Percentiles rank a stretch among this genome's conserved stretches.
These are phyloP conservation scores for Leptodontidium sp. DNA, from an alignment of 2,329 filamentous ascomycete genomes.

Conservation along the genomic window DNA sequence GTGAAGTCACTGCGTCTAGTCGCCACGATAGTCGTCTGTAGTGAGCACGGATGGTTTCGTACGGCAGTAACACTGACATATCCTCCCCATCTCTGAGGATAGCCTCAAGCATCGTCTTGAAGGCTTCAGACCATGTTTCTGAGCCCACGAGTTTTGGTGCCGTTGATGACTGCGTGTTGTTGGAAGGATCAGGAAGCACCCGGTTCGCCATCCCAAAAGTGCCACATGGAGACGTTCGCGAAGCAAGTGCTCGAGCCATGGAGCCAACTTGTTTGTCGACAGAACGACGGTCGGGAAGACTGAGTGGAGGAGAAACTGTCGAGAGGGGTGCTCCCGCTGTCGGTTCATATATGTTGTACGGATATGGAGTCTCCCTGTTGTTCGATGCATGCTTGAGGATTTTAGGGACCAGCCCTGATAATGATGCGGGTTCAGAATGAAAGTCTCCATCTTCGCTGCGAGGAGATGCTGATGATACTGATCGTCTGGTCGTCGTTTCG, in stretches of 20 bases:
- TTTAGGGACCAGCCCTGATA: conserved; percentile 40
- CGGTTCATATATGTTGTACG: conserved; percentile 44
- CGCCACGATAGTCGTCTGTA: conserved; percentile 57
- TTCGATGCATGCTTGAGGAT: conserved; percentile 46
- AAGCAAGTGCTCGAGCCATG: conserved; percentile 42
- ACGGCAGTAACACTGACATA: conserved; percentile 64
- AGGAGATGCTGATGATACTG: conserved; percentile 7
- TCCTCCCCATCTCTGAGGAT: conserved; percentile 68
- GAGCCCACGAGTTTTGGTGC: conserved; percentile 40
- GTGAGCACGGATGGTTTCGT: conserved; percentile 61
- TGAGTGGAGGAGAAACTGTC: conserved; percentile 40
- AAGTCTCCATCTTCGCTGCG: background rate
- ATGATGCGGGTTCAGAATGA: background rate
- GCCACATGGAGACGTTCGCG: conserved; percentile 41
- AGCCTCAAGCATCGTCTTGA: conserved; percentile 63
- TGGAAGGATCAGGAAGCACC: conserved; percentile 39
- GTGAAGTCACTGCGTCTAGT: conserved; percentile 60
- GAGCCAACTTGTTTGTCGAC: conserved; percentile 44
- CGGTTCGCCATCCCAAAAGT: conserved; percentile 43
- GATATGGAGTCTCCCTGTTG: conserved; percentile 44
- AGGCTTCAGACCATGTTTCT: conserved; percentile 63
- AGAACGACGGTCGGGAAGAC: conserved; percentile 35
- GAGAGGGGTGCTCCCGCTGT: conserved; percentile 41
- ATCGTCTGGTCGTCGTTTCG: background rate
- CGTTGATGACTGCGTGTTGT: conserved; percentile 15